Percentiles rank a stretch among this genome's conserved stretches.
These are phyloP conservation scores for Hypoxylon trugodes DNA, from an alignment of 495 filamentous ascomycete species.

Conservation along the genomic window DNA sequence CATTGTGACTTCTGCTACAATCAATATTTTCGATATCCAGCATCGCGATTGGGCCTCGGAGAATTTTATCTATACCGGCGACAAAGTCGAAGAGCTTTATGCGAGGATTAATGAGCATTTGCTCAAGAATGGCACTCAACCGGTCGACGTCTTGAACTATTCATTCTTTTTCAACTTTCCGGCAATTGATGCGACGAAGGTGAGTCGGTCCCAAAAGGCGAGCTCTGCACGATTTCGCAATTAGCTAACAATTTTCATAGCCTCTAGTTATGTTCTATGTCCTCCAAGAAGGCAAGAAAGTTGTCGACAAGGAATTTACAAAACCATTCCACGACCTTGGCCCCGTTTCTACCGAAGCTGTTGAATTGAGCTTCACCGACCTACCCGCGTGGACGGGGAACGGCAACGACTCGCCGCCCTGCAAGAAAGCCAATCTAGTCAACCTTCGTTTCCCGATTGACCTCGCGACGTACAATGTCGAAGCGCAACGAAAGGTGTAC, in stretches of 20 bases:
- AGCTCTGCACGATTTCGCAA: not conserved
- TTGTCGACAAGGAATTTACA: slow-evolving; percentile 50
- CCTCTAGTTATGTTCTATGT: slow-evolving; percentile 57
- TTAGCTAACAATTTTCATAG: slow-evolving; percentile 20
- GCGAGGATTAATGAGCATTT: slow-evolving; percentile 50
- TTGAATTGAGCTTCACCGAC: slow-evolving; percentile 50
- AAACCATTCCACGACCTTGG: slow-evolving; percentile 53
- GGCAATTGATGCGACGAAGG: slow-evolving; percentile 42
- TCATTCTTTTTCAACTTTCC: slow-evolving; percentile 55
- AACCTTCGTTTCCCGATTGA: slow-evolving; percentile 61
- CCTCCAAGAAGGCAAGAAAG: slow-evolving; percentile 54
- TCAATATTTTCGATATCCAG: slow-evolving; percentile 56
- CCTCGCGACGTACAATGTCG: slow-evolving; percentile 50
- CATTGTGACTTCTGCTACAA: slow-evolving; percentile 61
- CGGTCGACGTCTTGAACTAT: slow-evolving; percentile 54
- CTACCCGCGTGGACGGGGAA: slow-evolving; percentile 54
- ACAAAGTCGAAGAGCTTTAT: slow-evolving; percentile 58
- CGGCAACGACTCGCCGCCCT: slow-evolving; percentile 40
- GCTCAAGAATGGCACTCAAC: slow-evolving; percentile 49
- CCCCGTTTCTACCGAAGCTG: slow-evolving; percentile 39
- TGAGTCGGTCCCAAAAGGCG: not conserved
- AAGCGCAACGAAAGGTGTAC: slow-evolving; percentile 51
- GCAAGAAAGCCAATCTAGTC: slow-evolving; percentile 51
- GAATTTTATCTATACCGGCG: slow-evolving; percentile 52
- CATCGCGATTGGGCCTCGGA: slow-evolving; percentile 50